Evolutionary conservation across 805 yeast genomes (phyloP).

Genomic region (Cyberlindnera meyerae): DNA sequence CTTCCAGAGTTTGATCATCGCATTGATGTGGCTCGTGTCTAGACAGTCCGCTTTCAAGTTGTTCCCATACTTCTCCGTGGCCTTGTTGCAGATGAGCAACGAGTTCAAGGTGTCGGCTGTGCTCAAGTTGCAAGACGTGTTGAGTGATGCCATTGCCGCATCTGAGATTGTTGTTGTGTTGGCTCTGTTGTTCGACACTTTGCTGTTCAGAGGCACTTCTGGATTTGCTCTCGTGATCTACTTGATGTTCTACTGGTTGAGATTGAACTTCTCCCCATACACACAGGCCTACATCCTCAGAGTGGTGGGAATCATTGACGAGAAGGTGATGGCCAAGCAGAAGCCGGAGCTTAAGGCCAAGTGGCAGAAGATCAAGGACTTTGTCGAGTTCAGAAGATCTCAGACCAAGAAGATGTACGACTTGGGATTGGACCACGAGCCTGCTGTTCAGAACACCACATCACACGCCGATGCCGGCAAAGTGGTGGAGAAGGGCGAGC

Average conservation of each 20-base stretch:
- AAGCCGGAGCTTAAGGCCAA: conserved; percentile 24
- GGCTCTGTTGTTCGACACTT: conserved; percentile 53
- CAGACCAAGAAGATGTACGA: conserved; percentile 27
- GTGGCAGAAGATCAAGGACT: conserved; percentile 38
- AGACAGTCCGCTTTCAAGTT: conserved; percentile 63
- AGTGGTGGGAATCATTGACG: conserved; percentile 27
- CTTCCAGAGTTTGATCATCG: conserved; percentile 61
- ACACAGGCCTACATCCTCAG: conserved; percentile 32
- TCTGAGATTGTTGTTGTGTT: conserved; percentile 54
- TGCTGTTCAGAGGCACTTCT: conserved; percentile 56
- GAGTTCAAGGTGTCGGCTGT: conserved; percentile 38
- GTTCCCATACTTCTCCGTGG: conserved; percentile 52
- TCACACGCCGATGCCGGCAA: conserved; percentile 4
- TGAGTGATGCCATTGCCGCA: conserved; percentile 49
- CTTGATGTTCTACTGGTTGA: conserved; percentile 61
- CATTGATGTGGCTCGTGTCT: conserved; percentile 56
- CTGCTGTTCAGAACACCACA: conserved; percentile 2
- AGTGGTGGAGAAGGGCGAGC: conserved; percentile 5
- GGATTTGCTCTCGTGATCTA: conserved; percentile 64
- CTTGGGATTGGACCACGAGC: conserved; percentile 9
- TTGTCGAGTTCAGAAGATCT: conserved; percentile 37
- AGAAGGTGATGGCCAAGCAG: conserved; percentile 30
- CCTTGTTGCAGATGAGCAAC: conserved; percentile 51
- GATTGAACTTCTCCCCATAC: conserved; percentile 49
- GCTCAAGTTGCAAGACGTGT: conserved; percentile 31